Percentiles rank a stretch among this genome's conserved stretches.
phyloP scores from a whole-genome alignment of 306 rosid genomes.

The Corylus avellana region DNA sequence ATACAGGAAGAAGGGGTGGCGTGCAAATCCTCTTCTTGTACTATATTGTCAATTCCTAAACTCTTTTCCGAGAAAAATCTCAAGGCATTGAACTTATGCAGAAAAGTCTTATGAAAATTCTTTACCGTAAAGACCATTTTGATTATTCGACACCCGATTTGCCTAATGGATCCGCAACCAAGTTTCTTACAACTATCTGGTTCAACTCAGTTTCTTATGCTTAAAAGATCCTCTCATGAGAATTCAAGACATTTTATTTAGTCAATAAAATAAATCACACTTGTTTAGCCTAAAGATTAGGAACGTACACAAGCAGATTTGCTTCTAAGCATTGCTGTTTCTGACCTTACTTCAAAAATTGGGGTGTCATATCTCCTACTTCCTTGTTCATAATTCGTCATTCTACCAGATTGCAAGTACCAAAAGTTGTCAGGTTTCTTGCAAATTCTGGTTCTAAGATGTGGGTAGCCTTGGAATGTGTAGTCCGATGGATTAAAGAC shows the following conservation, averaged over 20 bases:
- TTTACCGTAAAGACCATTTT: too few relatives aligned
- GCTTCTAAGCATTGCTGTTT: constrained; percentile 38
- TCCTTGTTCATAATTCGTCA: constrained; percentile 32
- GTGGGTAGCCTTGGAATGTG: constrained; percentile 67
- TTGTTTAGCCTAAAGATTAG: constrained; percentile 11
- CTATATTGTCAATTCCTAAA: too few relatives aligned
- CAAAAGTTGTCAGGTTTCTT: constrained; percentile 44
- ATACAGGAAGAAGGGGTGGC: too few relatives aligned
- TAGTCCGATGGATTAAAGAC: constrained; percentile 69
- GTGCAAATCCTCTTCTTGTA: too few relatives aligned
- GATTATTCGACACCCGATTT: too few relatives aligned
- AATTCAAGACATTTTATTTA: neutral
- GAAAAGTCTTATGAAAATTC: too few relatives aligned
- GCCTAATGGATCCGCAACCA: too few relatives aligned
- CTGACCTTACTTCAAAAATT: constrained; percentile 60
- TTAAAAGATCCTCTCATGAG: too few relatives aligned
- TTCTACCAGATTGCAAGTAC: constrained; percentile 43
- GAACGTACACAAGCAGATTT: constrained; percentile 60
- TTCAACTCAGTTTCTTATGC: too few relatives aligned
- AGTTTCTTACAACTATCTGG: too few relatives aligned
- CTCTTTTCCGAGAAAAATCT: too few relatives aligned
- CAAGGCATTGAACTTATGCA: too few relatives aligned
- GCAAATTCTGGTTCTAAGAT: constrained; percentile 40
- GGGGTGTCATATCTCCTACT: constrained; percentile 50
- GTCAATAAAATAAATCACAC: constrained; percentile 7